A percentile compares a stretch with the other conserved stretches of the same genome.
Evolutionary conservation across 257 asterid species (phyloP).

Genomic region (Forsythia suspensa): DNA sequence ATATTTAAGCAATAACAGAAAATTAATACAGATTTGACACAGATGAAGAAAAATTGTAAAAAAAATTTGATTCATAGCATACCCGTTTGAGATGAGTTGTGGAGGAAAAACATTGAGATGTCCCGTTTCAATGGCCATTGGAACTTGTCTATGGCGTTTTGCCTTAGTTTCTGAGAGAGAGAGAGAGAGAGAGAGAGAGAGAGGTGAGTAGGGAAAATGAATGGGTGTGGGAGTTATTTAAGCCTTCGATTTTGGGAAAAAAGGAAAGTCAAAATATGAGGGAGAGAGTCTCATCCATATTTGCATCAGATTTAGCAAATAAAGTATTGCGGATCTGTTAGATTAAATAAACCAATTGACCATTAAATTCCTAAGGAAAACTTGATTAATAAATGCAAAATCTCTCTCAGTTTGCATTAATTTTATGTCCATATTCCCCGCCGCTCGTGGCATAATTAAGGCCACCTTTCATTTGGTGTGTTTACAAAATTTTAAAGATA

Average conservation of each 20-base stretch:
- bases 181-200: background rate
- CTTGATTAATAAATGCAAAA: no score
- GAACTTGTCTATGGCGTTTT: background rate
- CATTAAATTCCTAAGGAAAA: no score
- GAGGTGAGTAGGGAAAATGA: slow-evolving; percentile 22
- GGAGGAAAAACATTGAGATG: slow-evolving; percentile 39
- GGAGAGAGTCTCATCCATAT: slow-evolving; percentile 29
- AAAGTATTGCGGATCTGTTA: no score
- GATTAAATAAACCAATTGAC: no score
- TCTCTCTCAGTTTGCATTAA: no score
- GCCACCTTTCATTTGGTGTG: no score
- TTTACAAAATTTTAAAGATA: no score
- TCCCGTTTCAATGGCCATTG: slow-evolving; percentile 46
- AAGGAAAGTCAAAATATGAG: slow-evolving; percentile 2
- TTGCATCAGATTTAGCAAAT: background rate
- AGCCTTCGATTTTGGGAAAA: slow-evolving; percentile 26
- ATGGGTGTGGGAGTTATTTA: slow-evolving; percentile 26
- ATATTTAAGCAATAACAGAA: background rate
- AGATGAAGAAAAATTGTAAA: background rate
- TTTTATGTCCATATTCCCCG: no score
- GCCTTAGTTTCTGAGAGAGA: background rate
- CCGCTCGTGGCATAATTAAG: no score
- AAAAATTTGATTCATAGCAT: background rate
- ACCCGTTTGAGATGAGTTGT: slow-evolving; percentile 43
- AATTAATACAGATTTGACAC: background rate